Base-by-base conservation (phyloP, 2,329 filamentous ascomycete genomes). In the Scytalidium lignicola region DNA sequence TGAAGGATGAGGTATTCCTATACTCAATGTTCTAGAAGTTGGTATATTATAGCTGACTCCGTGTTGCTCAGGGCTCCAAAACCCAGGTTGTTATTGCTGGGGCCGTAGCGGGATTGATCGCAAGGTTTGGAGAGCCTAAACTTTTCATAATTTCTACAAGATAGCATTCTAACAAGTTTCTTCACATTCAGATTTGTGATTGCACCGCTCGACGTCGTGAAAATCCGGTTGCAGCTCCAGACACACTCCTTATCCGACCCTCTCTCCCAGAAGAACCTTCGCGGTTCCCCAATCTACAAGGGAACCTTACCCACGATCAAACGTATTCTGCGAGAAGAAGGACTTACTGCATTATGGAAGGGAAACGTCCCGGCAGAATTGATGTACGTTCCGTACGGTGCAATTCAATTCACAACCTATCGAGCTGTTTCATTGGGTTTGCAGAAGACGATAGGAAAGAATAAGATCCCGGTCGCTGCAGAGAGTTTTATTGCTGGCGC, bases 151-250 rank as follows among this genome's bases (percentile, higher is more conserved):
- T 17, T n/a, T 23, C 37, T 49, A 28, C 13, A 3, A 23, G 19
- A 23, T 46, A 22, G 18, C 18, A 26, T 29, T 40, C n/a, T 7
- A 22, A 49, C 22, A 21, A 9, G 45, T 46, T 46, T 48, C 50
- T 39, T 44, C 43, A 2, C 44, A 19, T 13, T 7, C 59, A 90
- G 88, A 66, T 97, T 99, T 74, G 82, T 93, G 64, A 86, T 97
- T 65, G 90, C 93, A 17, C 93, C 93, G 47, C 86, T 99, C 58
- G 93, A 99, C 69, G 93, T 99, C 55, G 83, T 97, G 71, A 97
- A 99, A 75, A 99, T 99, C 70, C 88, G 93, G 43, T 84, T 97
- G 42, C 93, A 99, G 67, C 83, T 99, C 17, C 93, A 97, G 69
- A 82, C 88, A 41, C 87, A 95, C 71, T 90, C 89, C 44, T 51